Conservation (phyloP, 2,329 filamentous ascomycete species). For the Botrytis porri region DNA sequence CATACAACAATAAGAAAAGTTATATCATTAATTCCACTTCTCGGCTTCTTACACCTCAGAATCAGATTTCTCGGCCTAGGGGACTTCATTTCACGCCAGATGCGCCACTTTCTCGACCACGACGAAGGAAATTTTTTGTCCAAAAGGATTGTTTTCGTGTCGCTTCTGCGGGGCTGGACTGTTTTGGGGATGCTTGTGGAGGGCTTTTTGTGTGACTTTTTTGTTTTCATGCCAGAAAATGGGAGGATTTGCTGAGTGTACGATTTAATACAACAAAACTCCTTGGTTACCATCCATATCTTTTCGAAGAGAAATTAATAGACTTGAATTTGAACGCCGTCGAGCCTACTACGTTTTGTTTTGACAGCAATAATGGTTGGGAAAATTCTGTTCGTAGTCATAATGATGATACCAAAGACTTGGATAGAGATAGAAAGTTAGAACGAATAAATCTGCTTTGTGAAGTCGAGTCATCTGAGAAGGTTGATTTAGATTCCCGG, state of each 20-base stretch:
- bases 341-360: not conserved
- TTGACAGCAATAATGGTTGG: not conserved
- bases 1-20: fast-evolving
- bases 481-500: too few relatives aligned
- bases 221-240: not conserved
- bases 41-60: not conserved
- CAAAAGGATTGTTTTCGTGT: too few relatives aligned
- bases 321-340: fast-evolving
- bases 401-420: not conserved
- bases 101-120: not conserved
- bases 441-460: not conserved
- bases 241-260: not conserved
- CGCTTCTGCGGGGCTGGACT: not conserved
- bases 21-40: fast-evolving
- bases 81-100: not conserved
- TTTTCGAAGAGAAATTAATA: not conserved
- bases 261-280: not conserved
- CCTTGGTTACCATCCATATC: fast-evolving
- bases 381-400: fast-evolving
- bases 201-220: not conserved
- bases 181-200: not conserved
- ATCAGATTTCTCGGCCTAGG: too few relatives aligned
- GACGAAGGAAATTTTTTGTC: too few relatives aligned
- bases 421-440: not conserved
- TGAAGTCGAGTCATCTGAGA: fast-evolving